These are phyloP conservation scores for Aspergillus aculeatus DNA, from an alignment of 2,329 filamentous ascomycete species.

Conservation along the genomic window DNA sequence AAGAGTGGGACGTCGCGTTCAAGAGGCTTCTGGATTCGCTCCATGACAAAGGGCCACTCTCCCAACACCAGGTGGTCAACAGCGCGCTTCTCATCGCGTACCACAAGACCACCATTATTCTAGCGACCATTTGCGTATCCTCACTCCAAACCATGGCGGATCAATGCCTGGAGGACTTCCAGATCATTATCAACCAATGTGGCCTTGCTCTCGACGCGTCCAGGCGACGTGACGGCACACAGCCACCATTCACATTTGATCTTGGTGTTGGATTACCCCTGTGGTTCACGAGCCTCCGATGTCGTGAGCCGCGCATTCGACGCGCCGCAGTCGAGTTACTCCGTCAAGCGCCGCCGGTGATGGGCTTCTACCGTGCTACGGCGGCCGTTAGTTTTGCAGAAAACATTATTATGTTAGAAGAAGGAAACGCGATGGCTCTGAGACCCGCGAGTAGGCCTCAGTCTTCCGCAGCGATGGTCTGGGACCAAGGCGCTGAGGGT, in stretches of 20 bases:
- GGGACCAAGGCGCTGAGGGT: background rate
- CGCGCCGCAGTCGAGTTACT: slow-evolving; percentile 31
- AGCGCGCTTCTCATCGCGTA: slow-evolving; percentile 24
- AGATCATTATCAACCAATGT: slow-evolving; percentile 27
- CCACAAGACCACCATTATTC: slow-evolving; percentile 26
- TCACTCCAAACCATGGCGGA: slow-evolving; percentile 23
- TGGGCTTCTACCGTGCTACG: slow-evolving; percentile 28
- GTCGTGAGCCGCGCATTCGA: slow-evolving; percentile 32
- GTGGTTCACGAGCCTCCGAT: slow-evolving; percentile 33
- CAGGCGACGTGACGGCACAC: slow-evolving; percentile 22
- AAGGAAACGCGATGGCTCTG: slow-evolving; percentile 18
- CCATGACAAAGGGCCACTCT: background rate
- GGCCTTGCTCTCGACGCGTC: slow-evolving; percentile 22
- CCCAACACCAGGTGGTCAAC: slow-evolving; percentile 19
- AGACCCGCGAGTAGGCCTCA: background rate
- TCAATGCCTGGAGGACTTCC: slow-evolving; percentile 24
- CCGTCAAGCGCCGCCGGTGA: slow-evolving; percentile 22
- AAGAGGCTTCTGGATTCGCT: slow-evolving; percentile 15
- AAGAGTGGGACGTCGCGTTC: slow-evolving; percentile 26
- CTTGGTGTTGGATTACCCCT: slow-evolving; percentile 29
- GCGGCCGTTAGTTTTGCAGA: slow-evolving; percentile 15
- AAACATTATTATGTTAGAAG: slow-evolving; percentile 32
- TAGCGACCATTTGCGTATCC: slow-evolving; percentile 23
- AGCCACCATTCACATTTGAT: slow-evolving; percentile 34
- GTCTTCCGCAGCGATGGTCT: background rate